Conservation (phyloP, 2,329 filamentous ascomycete genomes). For the Leptographium radiaticola region DNA sequence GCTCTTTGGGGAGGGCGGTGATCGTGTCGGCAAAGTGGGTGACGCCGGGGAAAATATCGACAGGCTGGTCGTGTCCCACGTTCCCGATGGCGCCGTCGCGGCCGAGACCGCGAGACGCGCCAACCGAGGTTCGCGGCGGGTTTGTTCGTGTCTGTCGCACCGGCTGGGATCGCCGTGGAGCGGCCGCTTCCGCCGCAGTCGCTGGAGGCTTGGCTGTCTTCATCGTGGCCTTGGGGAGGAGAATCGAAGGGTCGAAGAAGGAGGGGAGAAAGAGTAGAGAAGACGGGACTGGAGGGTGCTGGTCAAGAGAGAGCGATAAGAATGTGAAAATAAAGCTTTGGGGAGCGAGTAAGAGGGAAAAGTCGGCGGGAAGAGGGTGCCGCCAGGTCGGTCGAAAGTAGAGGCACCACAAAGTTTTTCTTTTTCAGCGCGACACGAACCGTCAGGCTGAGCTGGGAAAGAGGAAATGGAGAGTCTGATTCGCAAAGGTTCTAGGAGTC, state of each 20-base stretch:
- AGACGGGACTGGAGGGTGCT: slow-evolving; percentile 7
- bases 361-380: not conserved
- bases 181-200: slow-evolving; percentile 27
- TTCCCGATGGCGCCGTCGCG: slow-evolving; percentile 29
- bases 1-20: slow-evolving; percentile 83
- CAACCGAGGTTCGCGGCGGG: slow-evolving; percentile 41
- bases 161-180: slow-evolving; percentile 21
- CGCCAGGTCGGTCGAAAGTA: not conserved
- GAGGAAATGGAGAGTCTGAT: not conserved
- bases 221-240: slow-evolving; percentile 25
- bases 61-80: slow-evolving; percentile 40
- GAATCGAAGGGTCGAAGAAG: not conserved
- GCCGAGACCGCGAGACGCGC: slow-evolving; percentile 20
- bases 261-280: not conserved
- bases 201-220: slow-evolving; percentile 38
- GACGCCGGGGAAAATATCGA: slow-evolving; percentile 54
- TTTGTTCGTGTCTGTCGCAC: slow-evolving; percentile 31
- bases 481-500: not conserved
- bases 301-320: not conserved
- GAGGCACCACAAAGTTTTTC: not conserved
- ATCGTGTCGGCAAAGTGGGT: slow-evolving; percentile 83
- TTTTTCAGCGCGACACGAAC: not conserved
- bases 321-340: not conserved
- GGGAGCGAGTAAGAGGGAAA: not conserved
- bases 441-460: not conserved